Base-by-base conservation (phyloP, 2,329 filamentous ascomycete genomes). In the Corniculantispora saksenae region DNA sequence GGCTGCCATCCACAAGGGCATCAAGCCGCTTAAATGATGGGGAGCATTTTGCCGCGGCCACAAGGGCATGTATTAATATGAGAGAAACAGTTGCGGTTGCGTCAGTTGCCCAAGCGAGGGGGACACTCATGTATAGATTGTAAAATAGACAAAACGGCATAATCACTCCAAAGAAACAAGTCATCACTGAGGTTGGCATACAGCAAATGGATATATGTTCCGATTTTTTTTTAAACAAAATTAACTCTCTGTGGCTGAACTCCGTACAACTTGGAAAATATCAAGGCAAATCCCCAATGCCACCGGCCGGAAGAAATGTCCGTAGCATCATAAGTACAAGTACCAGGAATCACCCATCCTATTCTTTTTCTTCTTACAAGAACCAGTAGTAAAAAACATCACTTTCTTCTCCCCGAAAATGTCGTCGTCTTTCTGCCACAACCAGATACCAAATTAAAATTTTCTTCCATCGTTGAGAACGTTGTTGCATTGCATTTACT, bases 1-100 rank as follows among this genome's bases (percentile, higher is more conserved):
- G 75, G 95, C 95, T 5, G 94, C 94, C 61, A 96, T 99, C 69
- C 96, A 99, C 76, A 97, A 94, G 83, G 95, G 94, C 10, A 90
- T 99, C 73, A 99, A 99, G 83, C 94, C 87, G 7, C 67, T 86
- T 57, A 78, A 67, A 70, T 53, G 21, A 48, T n/a, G n/a, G n/a
- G n/a, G n/a, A 23, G 8, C 8, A 32, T 21, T 13, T n/a, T n/a
- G n/a, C 17, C 19, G 19, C 15, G 9, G 27, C 35, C 17, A 21
- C 19, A 56, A 29, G 9, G 25, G 12, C 4, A 17, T 56, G 43
- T 40, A 40, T 40, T 32, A 57, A 50, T 56, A 63, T 29, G 27
- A 15, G 38, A 56, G 17, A 57, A 29, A 48, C 4, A 45, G 47
- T 61, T 48, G 17, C 19, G 32, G 50, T 38, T 12, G 13, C 19